Conservation (phyloP, 2,329 filamentous ascomycete species). For the Calonectria pseudoreteaudii region DNA sequence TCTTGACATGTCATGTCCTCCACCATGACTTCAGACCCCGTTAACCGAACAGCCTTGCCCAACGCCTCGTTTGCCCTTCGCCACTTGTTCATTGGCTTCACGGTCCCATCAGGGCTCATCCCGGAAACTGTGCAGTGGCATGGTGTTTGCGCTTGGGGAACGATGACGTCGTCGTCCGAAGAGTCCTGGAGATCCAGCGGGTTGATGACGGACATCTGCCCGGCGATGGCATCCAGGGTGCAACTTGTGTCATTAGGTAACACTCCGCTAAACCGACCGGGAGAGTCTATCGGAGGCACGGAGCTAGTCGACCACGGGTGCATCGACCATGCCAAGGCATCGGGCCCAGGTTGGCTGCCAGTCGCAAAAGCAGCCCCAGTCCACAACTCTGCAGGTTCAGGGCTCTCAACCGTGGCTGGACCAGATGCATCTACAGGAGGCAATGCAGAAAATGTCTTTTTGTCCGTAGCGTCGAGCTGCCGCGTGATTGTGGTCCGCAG, state of each 20-base stretch:
- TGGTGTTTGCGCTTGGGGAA: not conserved
- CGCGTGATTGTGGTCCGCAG: constrained; percentile 29
- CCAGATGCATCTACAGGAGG: not conserved
- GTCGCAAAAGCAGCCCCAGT: not conserved
- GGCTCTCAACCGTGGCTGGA: not conserved
- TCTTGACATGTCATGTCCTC: constrained; percentile 41
- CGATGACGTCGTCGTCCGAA: constrained; percentile 7
- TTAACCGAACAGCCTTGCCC: constrained; percentile 23
- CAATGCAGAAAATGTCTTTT: not conserved
- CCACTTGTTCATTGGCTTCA: constrained; percentile 34
- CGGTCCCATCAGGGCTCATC: not conserved
- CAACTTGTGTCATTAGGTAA: not conserved
- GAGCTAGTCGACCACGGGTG: not conserved
- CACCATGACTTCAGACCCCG: constrained; percentile 23
- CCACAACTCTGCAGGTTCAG: not conserved
- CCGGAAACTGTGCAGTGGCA: constrained; percentile 7
- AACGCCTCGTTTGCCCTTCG: constrained; percentile 40
- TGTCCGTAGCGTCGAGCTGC: constrained; percentile 25
- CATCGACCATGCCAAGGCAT: not conserved
- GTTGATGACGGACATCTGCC: not conserved
- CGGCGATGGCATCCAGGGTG: not conserved
- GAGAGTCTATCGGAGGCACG: not conserved
- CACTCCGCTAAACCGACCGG: not conserved
- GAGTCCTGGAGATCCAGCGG: not conserved
- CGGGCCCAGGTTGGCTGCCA: not conserved